Conservation (phyloP, 1,284 basidiomycete genomes). For the Ganoderma multipileum region DNA sequence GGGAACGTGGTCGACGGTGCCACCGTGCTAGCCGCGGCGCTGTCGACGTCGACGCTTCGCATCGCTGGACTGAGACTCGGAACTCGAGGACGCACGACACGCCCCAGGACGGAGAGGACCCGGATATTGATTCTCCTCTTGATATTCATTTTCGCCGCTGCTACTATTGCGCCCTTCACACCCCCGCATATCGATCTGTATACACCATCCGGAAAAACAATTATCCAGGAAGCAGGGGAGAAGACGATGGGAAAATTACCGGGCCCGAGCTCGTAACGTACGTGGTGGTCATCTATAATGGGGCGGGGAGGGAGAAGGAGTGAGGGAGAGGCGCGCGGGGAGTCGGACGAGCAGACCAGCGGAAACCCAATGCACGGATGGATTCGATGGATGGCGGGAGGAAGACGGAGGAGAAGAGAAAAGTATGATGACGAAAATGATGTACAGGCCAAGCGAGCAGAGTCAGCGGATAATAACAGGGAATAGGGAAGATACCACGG, state of each 20-base stretch:
- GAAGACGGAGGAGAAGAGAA: conserved; percentile 14
- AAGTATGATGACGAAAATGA: conserved; percentile 5
- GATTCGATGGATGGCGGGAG: background rate
- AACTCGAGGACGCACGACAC: background rate
- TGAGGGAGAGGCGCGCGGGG: conserved; percentile 1
- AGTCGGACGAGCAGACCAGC: background rate
- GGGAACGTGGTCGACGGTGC: background rate
- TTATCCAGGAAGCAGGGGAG: conserved; percentile 5
- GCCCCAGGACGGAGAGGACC: background rate
- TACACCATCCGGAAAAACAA: background rate
- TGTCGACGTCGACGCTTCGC: background rate
- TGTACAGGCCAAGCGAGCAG: conserved; percentile 29
- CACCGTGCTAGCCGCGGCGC: background rate
- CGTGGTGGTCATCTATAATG: conserved; percentile 22
- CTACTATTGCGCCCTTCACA: conserved; percentile 1
- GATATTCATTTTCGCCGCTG: conserved; percentile 6
- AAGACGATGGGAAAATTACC: conserved; percentile 10
- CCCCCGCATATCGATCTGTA: background rate
- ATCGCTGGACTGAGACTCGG: background rate
- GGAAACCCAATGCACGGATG: background rate
- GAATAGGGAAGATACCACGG: conserved; percentile 6
- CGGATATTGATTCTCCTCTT: background rate
- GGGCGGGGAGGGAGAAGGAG: conserved; percentile 1
- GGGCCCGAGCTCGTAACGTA: conserved; percentile 26
- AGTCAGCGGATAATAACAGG: conserved; percentile 16